These are phyloP conservation scores for Lonicera japonica DNA, from an alignment of 129 eudicot genomes.

Conservation along the genomic window DNA sequence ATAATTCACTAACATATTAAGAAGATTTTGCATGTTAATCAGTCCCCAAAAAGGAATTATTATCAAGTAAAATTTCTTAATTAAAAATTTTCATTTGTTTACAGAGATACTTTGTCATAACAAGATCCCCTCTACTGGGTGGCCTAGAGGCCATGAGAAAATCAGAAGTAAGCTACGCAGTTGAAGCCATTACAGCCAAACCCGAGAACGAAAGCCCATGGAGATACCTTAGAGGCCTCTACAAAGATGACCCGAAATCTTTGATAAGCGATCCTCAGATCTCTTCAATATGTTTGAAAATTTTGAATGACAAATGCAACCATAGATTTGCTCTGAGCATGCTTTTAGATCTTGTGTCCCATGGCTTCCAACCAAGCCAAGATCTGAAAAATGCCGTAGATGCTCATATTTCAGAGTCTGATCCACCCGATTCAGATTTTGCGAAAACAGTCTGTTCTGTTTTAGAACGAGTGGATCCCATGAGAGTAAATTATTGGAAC, in stretches of 20 bases:
- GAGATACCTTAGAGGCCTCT: conserved; percentile 93
- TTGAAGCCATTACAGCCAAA: conserved; percentile 53
- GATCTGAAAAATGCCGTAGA: conserved; percentile 52
- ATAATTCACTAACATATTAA: too few species aligned
- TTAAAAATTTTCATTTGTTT: background rate
- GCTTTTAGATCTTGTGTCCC: conserved; percentile 71
- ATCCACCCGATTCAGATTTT: conserved; percentile 19
- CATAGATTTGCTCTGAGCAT: conserved; percentile 60
- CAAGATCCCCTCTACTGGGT: conserved; percentile 71
- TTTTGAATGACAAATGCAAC: conserved; percentile 41
- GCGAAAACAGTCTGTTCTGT: conserved; percentile 51
- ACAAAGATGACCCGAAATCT: conserved; percentile 38
- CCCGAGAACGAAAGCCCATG: conserved; percentile 96
- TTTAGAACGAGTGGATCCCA: conserved; percentile 58
- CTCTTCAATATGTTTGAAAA: conserved; percentile 51
- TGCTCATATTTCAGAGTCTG: conserved; percentile 37
- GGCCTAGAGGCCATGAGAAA: conserved; percentile 68
- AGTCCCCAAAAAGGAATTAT: too few species aligned
- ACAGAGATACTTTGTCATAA: conserved; percentile 86
- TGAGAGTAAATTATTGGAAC: conserved; percentile 79
- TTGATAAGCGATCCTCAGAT: conserved; percentile 51
- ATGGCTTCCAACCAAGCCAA: conserved; percentile 55
- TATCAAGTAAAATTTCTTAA: too few species aligned
- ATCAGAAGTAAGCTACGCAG: conserved; percentile 66
- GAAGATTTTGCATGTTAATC: too few species aligned